Evolutionary conservation across 2,329 filamentous ascomycete species (phyloP), one percentile per base, ranked within the genome.

Genomic region (Leptographium galeiforme): DNA sequence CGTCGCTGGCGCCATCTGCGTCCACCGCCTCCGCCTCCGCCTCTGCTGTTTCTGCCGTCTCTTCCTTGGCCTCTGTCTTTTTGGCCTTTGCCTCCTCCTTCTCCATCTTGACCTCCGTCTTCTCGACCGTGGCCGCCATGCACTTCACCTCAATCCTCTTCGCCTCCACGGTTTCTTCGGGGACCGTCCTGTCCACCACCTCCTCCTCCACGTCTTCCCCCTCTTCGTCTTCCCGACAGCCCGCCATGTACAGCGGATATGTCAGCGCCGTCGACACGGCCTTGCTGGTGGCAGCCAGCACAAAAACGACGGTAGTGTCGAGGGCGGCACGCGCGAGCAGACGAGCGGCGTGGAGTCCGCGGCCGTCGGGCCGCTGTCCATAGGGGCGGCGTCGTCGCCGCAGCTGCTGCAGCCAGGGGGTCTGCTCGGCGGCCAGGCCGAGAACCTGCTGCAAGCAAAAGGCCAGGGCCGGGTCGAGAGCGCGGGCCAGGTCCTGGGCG

Each of bases 381-480:
- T 25, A 25, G 5, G 25, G 2, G 5, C n/a, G 19, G 16, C 75
- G 41, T 64, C 71, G 13, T 14, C 19, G 34, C 6, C 41, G 46
- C 16, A 33, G 16, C 7, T 44, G 53, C 48, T 36, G 36, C 32
- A 36, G 34, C 19, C 48, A 19, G 10, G 36, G 13, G 18, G 36
- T 8, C 48, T 25, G 11, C 18, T 49, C 18, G 44, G 18, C 36
- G 6, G 19, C 13, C 36, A 39, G 36, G n/a, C 51, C 51, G 72
- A 69, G 8, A 8, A 83, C 69, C 60, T 88, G 83, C 62, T 94
- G 87, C 34, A 95, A 71, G 60, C 91, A 82, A 64, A 95, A 90
- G 0, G 90, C 95, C 58, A 95, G 77, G 58, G 85, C 84, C 1
- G 90, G 89, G 62, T 95, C 95, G 33, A 95, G 72, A 1, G 89